Evolutionary conservation across 2,329 filamentous ascomycete genomes (phyloP).

Genomic region (Cladosporium cucumerinum): DNA sequence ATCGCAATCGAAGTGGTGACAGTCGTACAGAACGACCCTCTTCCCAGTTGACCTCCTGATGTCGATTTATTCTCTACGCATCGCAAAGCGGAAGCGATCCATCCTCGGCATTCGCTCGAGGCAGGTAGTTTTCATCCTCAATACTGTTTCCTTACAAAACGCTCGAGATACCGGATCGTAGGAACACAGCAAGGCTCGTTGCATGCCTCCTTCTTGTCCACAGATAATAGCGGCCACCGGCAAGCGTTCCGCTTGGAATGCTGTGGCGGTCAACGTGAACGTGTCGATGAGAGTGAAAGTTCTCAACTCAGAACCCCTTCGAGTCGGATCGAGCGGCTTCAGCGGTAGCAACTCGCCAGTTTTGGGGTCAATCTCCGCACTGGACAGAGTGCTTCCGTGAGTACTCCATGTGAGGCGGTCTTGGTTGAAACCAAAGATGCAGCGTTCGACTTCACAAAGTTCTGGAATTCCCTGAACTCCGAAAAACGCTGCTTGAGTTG

Average conservation of each 20-base stretch:
- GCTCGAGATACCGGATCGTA: slow-evolving; percentile 45
- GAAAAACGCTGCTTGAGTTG: slow-evolving; percentile 43
- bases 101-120: slow-evolving; percentile 37
- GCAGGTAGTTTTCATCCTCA: slow-evolving; percentile 41
- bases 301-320: background rate
- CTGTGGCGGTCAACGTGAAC: slow-evolving; percentile 43
- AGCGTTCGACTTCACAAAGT: slow-evolving; percentile 38
- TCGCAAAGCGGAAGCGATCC: slow-evolving; percentile 31
- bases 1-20: too few relatives aligned
- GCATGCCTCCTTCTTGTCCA: slow-evolving; percentile 47
- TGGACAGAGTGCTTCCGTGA: background rate
- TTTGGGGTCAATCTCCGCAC: slow-evolving; percentile 24
- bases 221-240: slow-evolving; percentile 44
- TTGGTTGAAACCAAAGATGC: slow-evolving; percentile 39
- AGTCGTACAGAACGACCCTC: too few relatives aligned
- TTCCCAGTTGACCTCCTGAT: too few relatives aligned
- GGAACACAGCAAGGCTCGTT: slow-evolving; percentile 45
- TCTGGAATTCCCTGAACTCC: slow-evolving; percentile 43
- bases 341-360: background rate
- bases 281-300: slow-evolving; percentile 43
- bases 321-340: background rate
- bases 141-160: slow-evolving; percentile 44
- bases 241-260: slow-evolving; percentile 40
- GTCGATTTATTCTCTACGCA: background rate
- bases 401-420: slow-evolving; percentile 37